Evolutionary conservation across 2,329 filamentous ascomycete genomes (phyloP), one percentile per base, ranked within the genome.

Genomic region (Trichophyton benhamiae): DNA sequence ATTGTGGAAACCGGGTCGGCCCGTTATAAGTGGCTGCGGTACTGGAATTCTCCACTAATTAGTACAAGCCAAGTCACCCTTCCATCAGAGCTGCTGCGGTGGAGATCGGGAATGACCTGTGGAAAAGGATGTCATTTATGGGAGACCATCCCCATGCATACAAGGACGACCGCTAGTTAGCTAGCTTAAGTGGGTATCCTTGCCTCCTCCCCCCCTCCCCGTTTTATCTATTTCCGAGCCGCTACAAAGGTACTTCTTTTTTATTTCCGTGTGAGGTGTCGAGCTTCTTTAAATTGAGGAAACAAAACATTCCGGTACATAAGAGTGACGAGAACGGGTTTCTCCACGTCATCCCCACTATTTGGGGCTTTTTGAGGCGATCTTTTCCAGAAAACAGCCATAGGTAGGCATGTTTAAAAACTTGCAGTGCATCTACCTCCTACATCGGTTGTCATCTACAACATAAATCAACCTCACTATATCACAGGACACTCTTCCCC

Each of bases 301-400:
- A 46, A 48, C 33, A 27, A 48, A 59, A 59, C 57, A 55, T 60
- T 62, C 62, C 60, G 62, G 59, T 62, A 60, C 60, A 60, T 36
- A 20, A 58, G 33, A 46, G 58, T 64, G 62, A 64, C 62, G 58
- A 62, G 53, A 64, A 60, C 58, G 48, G 52, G 59, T 57, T 53
- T 57, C 52, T 60, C 60, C 60, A 62, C 60, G 60, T 63, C 62
- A 62, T 38, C 55, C 55, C 55, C 55, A 58, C 55, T 22, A 13
- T 41, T 30, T 53, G 9, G 49, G 49, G 15, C 15, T 27, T 33
- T 53, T 33, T 53, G 27, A 15, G 49, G 49, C 22, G 49, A 58
- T 33, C 15, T 7, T 41, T 42, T 58, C 55, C 55, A 58, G 38
- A 58, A 38, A 30, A 58, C 30, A 58, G 15, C 30, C 33, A 41